Evolutionary conservation across 2,329 filamentous ascomycete species (phyloP), one percentile per base, ranked within the genome.

Genomic region (Fusarium xylarioides): DNA sequence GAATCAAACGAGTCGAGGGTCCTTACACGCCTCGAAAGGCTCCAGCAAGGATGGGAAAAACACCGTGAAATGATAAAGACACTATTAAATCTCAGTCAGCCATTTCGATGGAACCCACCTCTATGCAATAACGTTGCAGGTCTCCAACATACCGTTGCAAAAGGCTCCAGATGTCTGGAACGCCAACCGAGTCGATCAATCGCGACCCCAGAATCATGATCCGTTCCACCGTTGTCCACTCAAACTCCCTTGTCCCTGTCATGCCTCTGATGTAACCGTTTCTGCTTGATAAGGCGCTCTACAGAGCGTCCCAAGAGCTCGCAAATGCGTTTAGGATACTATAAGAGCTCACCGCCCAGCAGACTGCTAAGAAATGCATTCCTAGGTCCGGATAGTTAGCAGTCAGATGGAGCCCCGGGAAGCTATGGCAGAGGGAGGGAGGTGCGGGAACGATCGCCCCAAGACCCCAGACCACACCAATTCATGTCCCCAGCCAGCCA

Each of bases 401-500:
- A 66, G 38, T 49, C 56, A 42, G 52, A 65, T 30, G 11, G 40
- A 38, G 47, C n/a, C 63, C 38, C 26, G 44, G 43, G 38, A 34
- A 52, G 28, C 26, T 43, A 46, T 55, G 53, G 34, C 49, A 46
- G 42, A 63, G 53, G 57, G 54, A 69, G 66, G 76, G 77, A 79
- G 78, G 78, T 80, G 78, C 78, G 79, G 79, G 79, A 80, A 66
- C 77, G 79, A 80, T 80, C 78, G 77, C 73, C 76, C 76, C 76
- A 70, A 76, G 74, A 77, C 76, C 76, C 77, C 75, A 73, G 75
- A 78, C 72, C 58, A 74, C 74, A 75, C 77, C 77, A 77, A 68
- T 63, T 67, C 64, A 46, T 54, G 61, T 58, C 49, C 59, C 58
- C 58, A 64, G 53, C 56, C 60, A 64, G 46, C 55, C 40, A 40